phyloP scores from a whole-genome alignment of 2,329 filamentous ascomycete species.

The Chaetomiaceae sp. region DNA sequence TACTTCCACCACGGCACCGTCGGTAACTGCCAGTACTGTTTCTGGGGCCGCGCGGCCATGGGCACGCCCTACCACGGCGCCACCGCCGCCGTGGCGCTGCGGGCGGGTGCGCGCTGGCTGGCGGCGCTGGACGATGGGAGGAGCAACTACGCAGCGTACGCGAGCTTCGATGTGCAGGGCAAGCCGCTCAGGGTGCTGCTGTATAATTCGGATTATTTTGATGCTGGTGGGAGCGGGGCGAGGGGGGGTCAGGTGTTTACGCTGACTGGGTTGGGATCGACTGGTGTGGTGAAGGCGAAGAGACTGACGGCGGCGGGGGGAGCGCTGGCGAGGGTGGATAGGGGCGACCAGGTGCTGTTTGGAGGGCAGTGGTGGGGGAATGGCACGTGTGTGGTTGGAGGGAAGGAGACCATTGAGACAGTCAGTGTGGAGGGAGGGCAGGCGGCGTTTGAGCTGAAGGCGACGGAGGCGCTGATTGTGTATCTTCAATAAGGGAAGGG shows the following conservation, averaged over 20 bases:
- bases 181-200: slow-evolving; percentile 36
- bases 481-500: slow-evolving; percentile 32
- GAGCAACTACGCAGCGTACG: slow-evolving; percentile 41
- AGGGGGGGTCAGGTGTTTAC: slow-evolving; percentile 35
- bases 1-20: slow-evolving; percentile 50
- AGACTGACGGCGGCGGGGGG: slow-evolving; percentile 33
- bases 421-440: slow-evolving; percentile 30
- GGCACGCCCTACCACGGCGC: slow-evolving; percentile 48
- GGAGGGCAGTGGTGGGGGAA: slow-evolving; percentile 42
- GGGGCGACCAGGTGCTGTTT: slow-evolving; percentile 37
- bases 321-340: slow-evolving; percentile 35
- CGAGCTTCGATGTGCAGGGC: slow-evolving; percentile 34
- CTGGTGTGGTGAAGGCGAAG: slow-evolving; percentile 33
- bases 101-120: slow-evolving; percentile 39
- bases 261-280: slow-evolving; percentile 37
- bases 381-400: slow-evolving; percentile 38
- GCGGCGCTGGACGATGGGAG: slow-evolving; percentile 40
- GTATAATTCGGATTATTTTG: slow-evolving; percentile 41
- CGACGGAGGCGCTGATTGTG: slow-evolving; percentile 43
- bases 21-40: slow-evolving; percentile 46
- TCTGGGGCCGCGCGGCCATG: slow-evolving; percentile 43
- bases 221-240: slow-evolving; percentile 30
- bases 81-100: slow-evolving; percentile 39
- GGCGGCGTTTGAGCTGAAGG: slow-evolving; percentile 36
- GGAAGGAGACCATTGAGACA: slow-evolving; percentile 35